phyloP scores from a whole-genome alignment of 192 early-diverging fungal species.

The Backusella macrospora region DNA sequence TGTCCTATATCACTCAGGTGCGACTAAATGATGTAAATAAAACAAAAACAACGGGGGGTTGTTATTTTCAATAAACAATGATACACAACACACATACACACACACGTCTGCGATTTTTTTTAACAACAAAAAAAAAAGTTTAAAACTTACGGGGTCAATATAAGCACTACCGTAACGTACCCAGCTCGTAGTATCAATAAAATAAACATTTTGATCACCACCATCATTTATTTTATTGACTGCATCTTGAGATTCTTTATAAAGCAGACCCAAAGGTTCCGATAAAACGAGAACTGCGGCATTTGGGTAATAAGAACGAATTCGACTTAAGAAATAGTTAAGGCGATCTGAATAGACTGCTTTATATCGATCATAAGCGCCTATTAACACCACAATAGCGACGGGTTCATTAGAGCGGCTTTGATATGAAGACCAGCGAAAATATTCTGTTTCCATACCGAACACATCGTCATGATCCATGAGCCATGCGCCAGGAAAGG shows the following conservation, averaged over 20 bases:
- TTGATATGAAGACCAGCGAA: slow-evolving; percentile 5
- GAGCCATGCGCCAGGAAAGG: slow-evolving; percentile 31
- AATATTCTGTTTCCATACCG: slow-evolving; percentile 37
- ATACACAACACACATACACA: not conserved
- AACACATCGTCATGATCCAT: slow-evolving; percentile 18
- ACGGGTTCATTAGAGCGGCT: slow-evolving; percentile 5
- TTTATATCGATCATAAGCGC: slow-evolving; percentile 24
- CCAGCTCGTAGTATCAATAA: slow-evolving; percentile 32
- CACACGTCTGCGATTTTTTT: no score
- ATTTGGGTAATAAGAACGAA: not conserved
- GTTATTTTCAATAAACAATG: slow-evolving; percentile 1
- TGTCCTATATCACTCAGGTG: slow-evolving; percentile 34
- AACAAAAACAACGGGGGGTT: not conserved
- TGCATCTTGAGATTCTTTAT: slow-evolving; percentile 22
- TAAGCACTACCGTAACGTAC: slow-evolving; percentile 29
- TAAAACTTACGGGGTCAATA: slow-evolving; percentile 21
- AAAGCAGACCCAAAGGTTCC: slow-evolving; percentile 30
- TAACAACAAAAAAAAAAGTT: not conserved
- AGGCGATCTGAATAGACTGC: not conserved
- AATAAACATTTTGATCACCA: slow-evolving; percentile 31
- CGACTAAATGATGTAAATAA: slow-evolving; percentile 16
- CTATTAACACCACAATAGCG: slow-evolving; percentile 27
- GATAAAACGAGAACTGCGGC: slow-evolving; percentile 24
- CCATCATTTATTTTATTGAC: slow-evolving; percentile 8
- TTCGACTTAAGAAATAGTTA: not conserved